Evolutionary conservation across 768 basidiomycete species (phyloP), one percentile per base, ranked within the genome.

Genomic region (Boletus edulis): DNA sequence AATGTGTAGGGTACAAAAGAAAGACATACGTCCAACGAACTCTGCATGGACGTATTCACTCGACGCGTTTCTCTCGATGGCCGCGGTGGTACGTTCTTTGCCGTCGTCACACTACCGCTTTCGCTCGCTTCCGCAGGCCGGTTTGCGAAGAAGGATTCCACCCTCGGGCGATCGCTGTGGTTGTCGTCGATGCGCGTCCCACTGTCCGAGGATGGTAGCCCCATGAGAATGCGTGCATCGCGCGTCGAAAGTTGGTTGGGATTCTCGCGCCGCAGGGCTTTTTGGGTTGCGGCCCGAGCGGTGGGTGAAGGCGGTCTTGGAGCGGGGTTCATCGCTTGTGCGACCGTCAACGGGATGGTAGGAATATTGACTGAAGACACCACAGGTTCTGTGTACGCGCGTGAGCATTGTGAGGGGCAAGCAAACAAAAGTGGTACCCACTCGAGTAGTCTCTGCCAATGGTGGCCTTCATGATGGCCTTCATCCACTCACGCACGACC

Each of bases 381-480:
- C 47, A 98, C 95, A 24, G 94, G 91, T 65, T 87, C 96, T 94
- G 64, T 32, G 47, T 44, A 51, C 39, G 18, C n/a, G 37, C 42
- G 49, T 53, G 37, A 58, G 32, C 42, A 56, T 34, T 22, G 5
- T 18, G n/a, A 4, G 38, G 1, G 40, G 42, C 46, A 31, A 49
- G 24, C 11, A 8, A 34, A 24, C 11, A 32, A 10, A 14, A 11
- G 20, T 27, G n/a, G 52, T 38, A 78, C 87, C 38, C 64, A 95
- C 94, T 89, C 10, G 87, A 81, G 67, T 95, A 98, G 69, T 98
- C 97, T 52, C 97, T 78, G 10, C 84, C 87, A 62, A 99, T 99
- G 13, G 96, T 98, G 3, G 96, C 93, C 70, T 98, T 99, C 93
- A 98, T 98, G 61, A 99, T 84, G 9, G 95, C 93, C 75, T 98